Evolutionary conservation across 2,329 filamentous ascomycete genomes (phyloP), one percentile per base, ranked within the genome.

Genomic region (Aspergillus spinulosporus): DNA sequence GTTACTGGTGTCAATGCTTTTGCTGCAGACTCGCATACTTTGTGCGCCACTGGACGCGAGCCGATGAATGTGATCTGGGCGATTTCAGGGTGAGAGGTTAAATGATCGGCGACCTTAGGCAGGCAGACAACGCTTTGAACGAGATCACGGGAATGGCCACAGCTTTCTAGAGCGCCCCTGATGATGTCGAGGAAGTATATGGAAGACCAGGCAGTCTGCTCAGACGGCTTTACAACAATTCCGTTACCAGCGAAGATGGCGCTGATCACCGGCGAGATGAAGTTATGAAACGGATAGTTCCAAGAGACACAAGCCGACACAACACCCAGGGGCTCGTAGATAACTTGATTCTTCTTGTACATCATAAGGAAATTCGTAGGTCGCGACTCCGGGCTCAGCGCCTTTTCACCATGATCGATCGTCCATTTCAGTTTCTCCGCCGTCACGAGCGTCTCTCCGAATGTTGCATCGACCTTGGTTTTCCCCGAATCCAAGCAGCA

Each of bases 201-300:
- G 5, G 89, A 88, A 59, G 88, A 95, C 94, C 94, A 99, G 52
- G 92, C 93, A 0, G 93, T 97, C 73, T 93, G 90, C 75, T 99
- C 94, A 49, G 91, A 96, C 48, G 89, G 90, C 77, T 99, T 99
- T 72, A 97, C 88, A 42, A 99, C 81, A 62, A 97, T 88, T 50
- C 86, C 90, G 70, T 97, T 97, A 47, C 94, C 94, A 11, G 92
- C 83, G 71, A 97, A 97, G 49, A 97, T 82, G 12, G 90, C 87
- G 63, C 90, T 92, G 70, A 97, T 95, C 63, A 97, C 84, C 11
- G 93, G 94, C 0, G 90, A 91, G 46, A 97, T 84, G 61, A 97
- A 81, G 75, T 99, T 99, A 78, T 99, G 94, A 74, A 97, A 96
- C 44, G 90, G 87, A 71, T 92, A 97, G 78, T 99, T 99, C 94